These are phyloP conservation scores for Ophiorrhiza pumila DNA, from an alignment of 257 asterid genomes.

Conservation along the genomic window DNA sequence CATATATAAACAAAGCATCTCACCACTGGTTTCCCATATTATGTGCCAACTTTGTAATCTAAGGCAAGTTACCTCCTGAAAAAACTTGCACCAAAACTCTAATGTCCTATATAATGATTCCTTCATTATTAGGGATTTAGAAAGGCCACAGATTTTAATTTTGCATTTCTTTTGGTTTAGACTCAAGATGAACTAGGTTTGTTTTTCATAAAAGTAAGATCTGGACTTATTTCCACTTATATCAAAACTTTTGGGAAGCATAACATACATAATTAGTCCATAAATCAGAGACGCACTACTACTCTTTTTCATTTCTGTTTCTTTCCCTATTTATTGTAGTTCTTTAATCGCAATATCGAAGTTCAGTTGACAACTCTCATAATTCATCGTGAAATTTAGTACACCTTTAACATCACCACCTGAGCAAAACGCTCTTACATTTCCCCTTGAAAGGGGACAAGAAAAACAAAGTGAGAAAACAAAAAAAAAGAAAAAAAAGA, in stretches of 20 bases:
- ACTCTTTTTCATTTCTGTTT: too few relatives aligned
- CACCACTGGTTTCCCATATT: slow-evolving; percentile 13
- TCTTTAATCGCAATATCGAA: neutral
- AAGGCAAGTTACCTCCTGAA: slow-evolving; percentile 4
- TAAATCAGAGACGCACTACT: too few relatives aligned
- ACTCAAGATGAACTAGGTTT: too few relatives aligned
- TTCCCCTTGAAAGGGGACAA: neutral
- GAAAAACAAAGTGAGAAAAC: neutral
- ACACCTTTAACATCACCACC: slow-evolving; percentile 19
- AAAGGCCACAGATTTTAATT: too few relatives aligned
- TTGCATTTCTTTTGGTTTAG: too few relatives aligned
- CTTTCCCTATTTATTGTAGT: neutral
- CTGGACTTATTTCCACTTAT: too few relatives aligned
- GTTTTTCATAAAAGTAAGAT: too few relatives aligned
- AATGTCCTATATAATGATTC: slow-evolving; percentile 11
- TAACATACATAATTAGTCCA: too few relatives aligned
- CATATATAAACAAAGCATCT: neutral
- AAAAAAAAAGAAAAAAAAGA: neutral
- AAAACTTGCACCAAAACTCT: slow-evolving; percentile 20
- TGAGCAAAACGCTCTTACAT: slow-evolving; percentile 19
- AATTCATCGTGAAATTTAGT: neutral
- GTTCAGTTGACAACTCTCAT: neutral
- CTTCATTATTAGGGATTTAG: too few relatives aligned
- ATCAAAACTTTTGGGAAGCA: too few relatives aligned
- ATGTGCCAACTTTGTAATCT: slow-evolving; percentile 13